These are phyloP conservation scores for Carallia brachiata DNA, from an alignment of 345 rosid genomes.

Conservation along the genomic window DNA sequence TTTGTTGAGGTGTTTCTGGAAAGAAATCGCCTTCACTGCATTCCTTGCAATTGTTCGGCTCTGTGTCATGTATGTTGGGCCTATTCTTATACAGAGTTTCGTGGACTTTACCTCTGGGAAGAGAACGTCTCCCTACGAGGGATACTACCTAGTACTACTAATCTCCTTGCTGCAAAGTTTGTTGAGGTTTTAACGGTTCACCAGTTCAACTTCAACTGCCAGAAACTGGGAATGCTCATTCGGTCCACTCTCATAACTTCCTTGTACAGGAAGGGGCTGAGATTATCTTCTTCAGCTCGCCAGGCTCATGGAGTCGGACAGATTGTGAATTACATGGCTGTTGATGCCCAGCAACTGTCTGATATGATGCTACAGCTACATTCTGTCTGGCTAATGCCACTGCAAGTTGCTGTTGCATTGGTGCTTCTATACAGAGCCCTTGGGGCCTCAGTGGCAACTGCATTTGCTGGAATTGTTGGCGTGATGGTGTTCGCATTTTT, in stretches of 20 bases:
- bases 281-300: slow-evolving; percentile 76
- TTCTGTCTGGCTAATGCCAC: slow-evolving; percentile 86
- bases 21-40: slow-evolving; percentile 71
- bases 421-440: slow-evolving; percentile 62
- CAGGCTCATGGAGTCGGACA: slow-evolving; percentile 95
- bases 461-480: slow-evolving; percentile 51
- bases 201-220: slow-evolving; percentile 85
- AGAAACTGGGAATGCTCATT: slow-evolving; percentile 92
- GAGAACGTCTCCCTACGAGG: slow-evolving; percentile 66
- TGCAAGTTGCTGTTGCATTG: slow-evolving; percentile 66
- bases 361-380: slow-evolving; percentile 97
- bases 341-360: slow-evolving; percentile 93
- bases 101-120: slow-evolving; percentile 82
- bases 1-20: slow-evolving; percentile 71
- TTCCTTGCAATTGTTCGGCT: slow-evolving; percentile 67
- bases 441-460: slow-evolving; percentile 54
- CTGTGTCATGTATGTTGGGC: slow-evolving; percentile 77
- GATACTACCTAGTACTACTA: slow-evolving; percentile 71
- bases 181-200: slow-evolving; percentile 73
- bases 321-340: slow-evolving; percentile 97
- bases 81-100: slow-evolving; percentile 74
- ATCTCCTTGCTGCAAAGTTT: slow-evolving; percentile 72
- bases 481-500: slow-evolving; percentile 48
- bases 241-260: slow-evolving; percentile 81
- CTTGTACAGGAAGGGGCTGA: slow-evolving; percentile 71